phyloP scores from a whole-genome alignment of 306 rosid genomes.

The Sindora glabra region DNA sequence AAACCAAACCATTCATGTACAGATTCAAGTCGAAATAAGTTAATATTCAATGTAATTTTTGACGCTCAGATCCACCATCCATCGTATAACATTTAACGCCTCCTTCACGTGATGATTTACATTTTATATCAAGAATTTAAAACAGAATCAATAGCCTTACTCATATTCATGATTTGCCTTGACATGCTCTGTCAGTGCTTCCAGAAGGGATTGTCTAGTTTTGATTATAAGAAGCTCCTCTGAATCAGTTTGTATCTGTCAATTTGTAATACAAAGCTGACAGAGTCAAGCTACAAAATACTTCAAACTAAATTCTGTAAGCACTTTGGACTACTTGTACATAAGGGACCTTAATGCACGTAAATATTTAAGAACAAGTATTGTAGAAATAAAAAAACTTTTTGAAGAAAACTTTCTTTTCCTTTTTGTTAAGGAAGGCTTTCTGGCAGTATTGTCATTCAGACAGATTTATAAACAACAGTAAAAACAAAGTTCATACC shows the following conservation, averaged over 20 bases:
- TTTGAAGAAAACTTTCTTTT: not conserved
- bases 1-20: not conserved
- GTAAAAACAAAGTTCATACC: conserved; percentile 38
- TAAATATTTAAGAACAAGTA: not conserved
- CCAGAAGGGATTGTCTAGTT: conserved; percentile 88
- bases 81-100: no score
- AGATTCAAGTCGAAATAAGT: no score
- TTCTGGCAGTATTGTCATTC: not conserved
- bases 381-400: not conserved
- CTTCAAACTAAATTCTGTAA: not conserved
- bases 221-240: conserved; percentile 88
- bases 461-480: not conserved
- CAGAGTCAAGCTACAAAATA: conserved; percentile 7
- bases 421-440: not conserved
- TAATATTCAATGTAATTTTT: no score
- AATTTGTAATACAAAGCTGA: conserved; percentile 11
- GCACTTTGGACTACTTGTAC: not conserved
- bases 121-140: not conserved
- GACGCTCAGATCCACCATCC: no score
- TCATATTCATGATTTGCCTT: conserved; percentile 76
- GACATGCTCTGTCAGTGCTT: conserved; percentile 72
- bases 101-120: no score
- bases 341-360: not conserved
- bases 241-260: conserved; percentile 68
- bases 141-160: conserved; percentile 36